Base-by-base conservation (phyloP, 1,284 basidiomycete species). In the Jaminaea rosea region DNA sequence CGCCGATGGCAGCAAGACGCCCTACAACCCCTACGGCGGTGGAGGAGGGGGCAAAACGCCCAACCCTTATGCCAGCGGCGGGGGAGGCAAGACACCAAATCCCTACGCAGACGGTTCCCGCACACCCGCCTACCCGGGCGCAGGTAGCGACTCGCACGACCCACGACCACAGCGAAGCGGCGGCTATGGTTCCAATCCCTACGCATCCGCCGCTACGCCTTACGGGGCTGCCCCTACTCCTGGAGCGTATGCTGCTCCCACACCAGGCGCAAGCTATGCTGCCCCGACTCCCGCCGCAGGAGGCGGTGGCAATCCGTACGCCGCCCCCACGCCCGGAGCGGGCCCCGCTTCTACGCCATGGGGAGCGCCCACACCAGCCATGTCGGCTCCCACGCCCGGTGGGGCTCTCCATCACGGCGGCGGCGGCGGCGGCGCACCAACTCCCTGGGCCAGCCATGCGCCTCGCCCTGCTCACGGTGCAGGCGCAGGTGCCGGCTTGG, bases 221-320 rank as follows among this genome's bases (percentile, higher is more conserved):
- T 52, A 52, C 39, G 50, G 29, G n/a, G 44, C 17, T 17, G 49
- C 44, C 2, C 46, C 50, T 1, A 52, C 50, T 17, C 49, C 49
- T 9, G 41, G 41, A 23, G 23, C 24, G 10, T 19, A 44, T 23
- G 41, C 41, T 17, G 49, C 47, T 15, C 49, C 41, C 3, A 49
- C 47, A 47, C 49, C 49, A 8, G 49, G 41, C 9, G 44, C 26
- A 10, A 45, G 10, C 42, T 28, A 50, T 49, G 36, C n/a, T 26
- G 47, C 47, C 21, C 31, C 47, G 15, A 47, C 46, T 42, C 46
- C 46, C 26, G 46, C 28, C 13, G 46, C 26, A 17, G 29, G 36
- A 7, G 44, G 44, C 26, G n/a, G 29, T 9, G 34, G 23, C 29
- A n/a, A n/a, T n/a, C 39, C 39, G 11, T 42, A 42, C 23, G 39